Evolutionary conservation across 768 basidiomycete genomes (phyloP).

Genomic region (Mrakia frigida): DNA sequence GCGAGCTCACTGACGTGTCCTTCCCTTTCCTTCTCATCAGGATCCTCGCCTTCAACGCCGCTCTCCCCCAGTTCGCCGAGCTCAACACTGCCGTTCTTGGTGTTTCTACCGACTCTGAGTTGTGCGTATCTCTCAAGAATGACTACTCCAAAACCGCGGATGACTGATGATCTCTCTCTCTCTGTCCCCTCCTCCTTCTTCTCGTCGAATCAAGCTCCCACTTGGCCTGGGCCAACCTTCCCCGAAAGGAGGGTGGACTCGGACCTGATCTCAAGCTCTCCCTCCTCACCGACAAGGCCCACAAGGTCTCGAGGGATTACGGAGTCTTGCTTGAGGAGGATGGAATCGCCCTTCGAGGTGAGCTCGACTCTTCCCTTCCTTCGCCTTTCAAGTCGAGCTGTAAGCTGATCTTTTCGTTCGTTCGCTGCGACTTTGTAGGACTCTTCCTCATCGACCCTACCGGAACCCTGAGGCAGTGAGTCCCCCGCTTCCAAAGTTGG

Average conservation of each 20-base stretch:
- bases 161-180: background rate
- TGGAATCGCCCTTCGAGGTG: slow-evolving; percentile 71
- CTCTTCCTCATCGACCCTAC: slow-evolving; percentile 43
- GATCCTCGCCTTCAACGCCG: slow-evolving; percentile 90
- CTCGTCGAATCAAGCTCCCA: slow-evolving; percentile 52
- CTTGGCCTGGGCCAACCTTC: slow-evolving; percentile 67
- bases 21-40: slow-evolving; percentile 69
- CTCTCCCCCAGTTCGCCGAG: slow-evolving; percentile 65
- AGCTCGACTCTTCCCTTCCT: background rate
- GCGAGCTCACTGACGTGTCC: slow-evolving; percentile 74
- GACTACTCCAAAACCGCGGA: background rate
- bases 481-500: background rate
- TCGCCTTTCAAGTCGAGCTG: background rate
- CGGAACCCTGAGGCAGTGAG: slow-evolving; percentile 24
- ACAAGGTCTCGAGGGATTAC: slow-evolving; percentile 76
- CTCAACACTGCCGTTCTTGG: slow-evolving; percentile 73
- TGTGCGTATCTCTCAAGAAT: slow-evolving; percentile 25
- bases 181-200: background rate
- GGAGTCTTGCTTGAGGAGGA: slow-evolving; percentile 82
- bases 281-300: slow-evolving; percentile 51
- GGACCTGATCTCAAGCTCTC: slow-evolving; percentile 83
- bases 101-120: slow-evolving; percentile 82
- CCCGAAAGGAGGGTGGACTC: slow-evolving; percentile 76
- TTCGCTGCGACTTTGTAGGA: slow-evolving; percentile 39
- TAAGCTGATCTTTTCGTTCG: background rate